Conservation (phyloP, 2,329 filamentous ascomycete species). For the Pseudocercospora fuligena region DNA sequence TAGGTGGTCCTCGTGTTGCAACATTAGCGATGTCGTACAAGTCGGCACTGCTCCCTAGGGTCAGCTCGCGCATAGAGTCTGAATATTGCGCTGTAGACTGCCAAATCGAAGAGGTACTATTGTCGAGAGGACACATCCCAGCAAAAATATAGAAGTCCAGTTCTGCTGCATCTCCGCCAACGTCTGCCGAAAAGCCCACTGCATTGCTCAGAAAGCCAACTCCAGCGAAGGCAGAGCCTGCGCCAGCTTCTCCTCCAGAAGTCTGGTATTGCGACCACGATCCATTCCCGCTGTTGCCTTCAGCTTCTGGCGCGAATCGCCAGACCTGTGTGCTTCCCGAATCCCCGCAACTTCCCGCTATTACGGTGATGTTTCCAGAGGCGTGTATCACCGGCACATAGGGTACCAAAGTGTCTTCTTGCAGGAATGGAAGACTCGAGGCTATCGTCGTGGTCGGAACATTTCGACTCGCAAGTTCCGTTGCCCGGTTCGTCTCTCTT, state of each 20-base stretch:
- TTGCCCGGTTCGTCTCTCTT: no score
- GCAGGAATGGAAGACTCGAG: conserved; percentile 66
- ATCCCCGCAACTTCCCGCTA: conserved; percentile 72
- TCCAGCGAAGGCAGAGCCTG: conserved; percentile 45
- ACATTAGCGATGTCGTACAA: conserved; percentile 54
- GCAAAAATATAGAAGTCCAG: conserved; percentile 77
- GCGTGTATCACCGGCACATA: conserved; percentile 70
- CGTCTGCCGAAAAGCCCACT: conserved; percentile 70
- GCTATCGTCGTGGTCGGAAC: conserved; percentile 56
- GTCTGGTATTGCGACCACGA: conserved; percentile 54
- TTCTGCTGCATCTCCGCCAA: conserved; percentile 58
- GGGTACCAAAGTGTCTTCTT: conserved; percentile 54
- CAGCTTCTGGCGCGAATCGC: conserved; percentile 62
- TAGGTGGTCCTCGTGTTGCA: conserved; percentile 65
- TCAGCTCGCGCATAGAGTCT: conserved; percentile 74
- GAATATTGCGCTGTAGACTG: conserved; percentile 76
- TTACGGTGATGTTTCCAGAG: conserved; percentile 72
- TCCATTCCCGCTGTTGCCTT: conserved; percentile 54
- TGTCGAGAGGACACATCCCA: conserved; percentile 76
- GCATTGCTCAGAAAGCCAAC: conserved; percentile 64
- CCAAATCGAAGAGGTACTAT: conserved; percentile 60
- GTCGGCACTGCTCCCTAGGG: conserved; percentile 48
- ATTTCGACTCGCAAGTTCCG: conserved; percentile 57
- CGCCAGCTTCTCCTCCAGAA: conserved; percentile 43
- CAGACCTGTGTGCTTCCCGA: conserved; percentile 64